Conservation (phyloP, 2,329 filamentous ascomycete species). For the Penicillium sp. region DNA sequence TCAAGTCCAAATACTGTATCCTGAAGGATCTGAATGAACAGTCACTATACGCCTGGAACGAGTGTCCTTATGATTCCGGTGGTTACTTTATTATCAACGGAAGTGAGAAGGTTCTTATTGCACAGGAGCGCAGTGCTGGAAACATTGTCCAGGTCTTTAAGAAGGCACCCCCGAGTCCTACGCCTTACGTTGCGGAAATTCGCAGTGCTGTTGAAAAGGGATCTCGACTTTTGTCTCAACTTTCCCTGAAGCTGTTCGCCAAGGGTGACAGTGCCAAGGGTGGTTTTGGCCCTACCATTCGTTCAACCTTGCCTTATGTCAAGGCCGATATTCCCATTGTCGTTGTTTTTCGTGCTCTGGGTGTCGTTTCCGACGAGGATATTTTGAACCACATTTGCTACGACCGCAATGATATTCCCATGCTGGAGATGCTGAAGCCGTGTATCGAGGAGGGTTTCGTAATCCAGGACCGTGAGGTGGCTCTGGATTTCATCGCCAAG, state of each 20-base stretch:
- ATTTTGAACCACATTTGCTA: constrained; percentile 98
- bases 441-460: constrained; percentile 97
- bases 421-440: constrained; percentile 96
- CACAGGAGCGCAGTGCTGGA: constrained; percentile 93
- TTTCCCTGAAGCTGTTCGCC: constrained; percentile 85
- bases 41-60: constrained; percentile 85
- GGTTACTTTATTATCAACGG: constrained; percentile 99
- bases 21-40: constrained; percentile 80
- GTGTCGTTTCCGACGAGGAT: constrained; percentile 95
- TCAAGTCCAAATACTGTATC: constrained; percentile 95
- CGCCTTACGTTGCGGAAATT: constrained; percentile 92
- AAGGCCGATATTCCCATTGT: constrained; percentile 91
- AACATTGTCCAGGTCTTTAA: constrained; percentile 99
- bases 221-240: constrained; percentile 87
- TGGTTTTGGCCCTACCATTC: constrained; percentile 82
- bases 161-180: constrained; percentile 89
- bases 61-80: constrained; percentile 97
- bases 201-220: constrained; percentile 95
- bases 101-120: constrained; percentile 96
- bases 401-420: constrained; percentile 89
- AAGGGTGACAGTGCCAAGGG: constrained; percentile 80
- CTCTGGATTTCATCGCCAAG: constrained; percentile 92
- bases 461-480: constrained; percentile 92
- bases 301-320: constrained; percentile 88
- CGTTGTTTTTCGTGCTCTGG: constrained; percentile 91